Evolutionary conservation across 495 filamentous ascomycete genomes (phyloP).

Genomic region (Lasiosphaeria miniovina): DNA sequence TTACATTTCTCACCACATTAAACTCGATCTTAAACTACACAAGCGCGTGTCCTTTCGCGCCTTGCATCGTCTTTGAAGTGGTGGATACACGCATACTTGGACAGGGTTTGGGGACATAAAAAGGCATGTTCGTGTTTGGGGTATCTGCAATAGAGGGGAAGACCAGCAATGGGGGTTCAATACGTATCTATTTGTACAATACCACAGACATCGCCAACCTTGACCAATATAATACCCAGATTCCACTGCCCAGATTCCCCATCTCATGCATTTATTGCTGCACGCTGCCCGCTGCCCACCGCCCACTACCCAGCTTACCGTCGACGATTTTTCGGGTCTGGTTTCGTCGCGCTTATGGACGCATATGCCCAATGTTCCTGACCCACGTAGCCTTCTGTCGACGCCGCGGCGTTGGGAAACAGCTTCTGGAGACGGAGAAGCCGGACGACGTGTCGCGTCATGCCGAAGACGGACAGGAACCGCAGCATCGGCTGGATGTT

Average conservation of each 20-base stretch:
- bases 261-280: background rate
- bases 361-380: conserved; percentile 12
- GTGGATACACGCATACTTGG: no score
- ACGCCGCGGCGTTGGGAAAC: conserved; percentile 5
- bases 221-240: background rate
- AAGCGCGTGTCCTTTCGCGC: no score
- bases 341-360: conserved; percentile 6
- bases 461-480: conserved; percentile 1
- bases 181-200: background rate
- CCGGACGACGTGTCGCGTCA: conserved; percentile 4
- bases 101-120: no score
- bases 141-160: no score
- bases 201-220: background rate
- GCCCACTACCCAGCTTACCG: no score
- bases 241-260: background rate
- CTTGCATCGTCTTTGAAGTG: no score
- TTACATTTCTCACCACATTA: no score
- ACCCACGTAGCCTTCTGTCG: conserved; percentile 4
- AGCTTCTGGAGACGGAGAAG: conserved; percentile 1
- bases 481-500: conserved; percentile 13
- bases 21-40: no score
- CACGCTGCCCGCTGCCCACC: no score
- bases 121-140: no score
- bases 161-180: no score
- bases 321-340: background rate